Evolutionary conservation across 1,139 yeast species (phyloP), one percentile per base, ranked within the genome.

Genomic region (Suhomyces bribrorum): DNA sequence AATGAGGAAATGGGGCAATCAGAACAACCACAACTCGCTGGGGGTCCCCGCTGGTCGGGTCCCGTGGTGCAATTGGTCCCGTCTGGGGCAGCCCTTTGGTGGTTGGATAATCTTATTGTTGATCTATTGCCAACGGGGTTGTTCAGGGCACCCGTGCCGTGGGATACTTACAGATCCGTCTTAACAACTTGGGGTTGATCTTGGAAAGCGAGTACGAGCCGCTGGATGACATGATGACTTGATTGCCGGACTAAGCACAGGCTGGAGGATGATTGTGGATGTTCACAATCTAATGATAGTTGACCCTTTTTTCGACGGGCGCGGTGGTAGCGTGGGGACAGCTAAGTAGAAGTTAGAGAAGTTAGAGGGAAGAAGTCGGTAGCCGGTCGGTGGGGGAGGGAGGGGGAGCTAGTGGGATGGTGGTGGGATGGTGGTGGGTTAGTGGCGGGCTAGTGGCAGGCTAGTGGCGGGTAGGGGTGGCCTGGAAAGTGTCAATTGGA

Each of bases 161-260:
- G 23, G 11, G 14, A 29, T 44, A 73, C 79, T 49, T 73, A 75
- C 79, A 83, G 40, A 83, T 81, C 59, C 86, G 69, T 60, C 87
- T 73, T 48, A 81, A 69, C 43, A 82, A 65, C 61, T 76, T 78
- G 17, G 83, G 82, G 52, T 76, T 77, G 52, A 77, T 71, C 50
- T 69, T 71, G 35, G 72, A 67, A 44, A 73, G 70, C 31, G 77
- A 71, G 49, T 64, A 69, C 27, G 70, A 62, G 29, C 64, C 61
- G 31, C 61, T 57, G 42, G 66, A 59, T 28, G 44, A 34, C 36
- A 32, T 24, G 27, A 26, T 24, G 29, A 14, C 15, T 15, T 26
- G 35, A 14, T 33, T 16, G 31, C 23, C 23, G 11, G 23, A 20
- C 23, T 20, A 20, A 20, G 11, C 23, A 25, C 14, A 11, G 13